Evolutionary conservation across 257 asterid species (phyloP).

Genomic region (Hygrophila difformis): DNA sequence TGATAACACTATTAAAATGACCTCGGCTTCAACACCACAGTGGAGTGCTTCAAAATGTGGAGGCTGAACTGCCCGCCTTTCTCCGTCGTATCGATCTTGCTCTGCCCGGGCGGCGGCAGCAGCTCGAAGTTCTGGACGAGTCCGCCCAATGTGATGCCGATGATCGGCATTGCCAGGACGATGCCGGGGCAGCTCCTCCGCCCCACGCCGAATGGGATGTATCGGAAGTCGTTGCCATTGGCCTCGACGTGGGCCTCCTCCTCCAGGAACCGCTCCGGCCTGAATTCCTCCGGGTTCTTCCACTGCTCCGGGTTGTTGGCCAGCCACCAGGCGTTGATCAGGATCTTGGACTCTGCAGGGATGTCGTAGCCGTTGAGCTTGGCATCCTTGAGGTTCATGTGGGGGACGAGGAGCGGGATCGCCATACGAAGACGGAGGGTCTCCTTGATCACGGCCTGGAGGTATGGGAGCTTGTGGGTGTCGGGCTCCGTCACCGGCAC

Average conservation of each 20-base stretch:
- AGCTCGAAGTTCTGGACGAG: conserved; percentile 70
- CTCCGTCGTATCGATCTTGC: conserved; percentile 45
- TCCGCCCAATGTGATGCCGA: conserved; percentile 58
- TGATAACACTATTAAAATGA: too few relatives aligned
- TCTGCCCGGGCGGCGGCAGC: conserved; percentile 57
- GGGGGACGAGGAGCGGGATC: conserved; percentile 63
- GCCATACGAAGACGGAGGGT: conserved; percentile 62
- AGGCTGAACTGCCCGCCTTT: conserved; percentile 65
- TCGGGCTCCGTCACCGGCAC: conserved; percentile 55
- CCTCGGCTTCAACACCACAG: conserved; percentile 53
- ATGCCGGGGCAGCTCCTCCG: conserved; percentile 80
- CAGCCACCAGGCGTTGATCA: conserved; percentile 68
- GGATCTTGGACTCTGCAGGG: conserved; percentile 63
- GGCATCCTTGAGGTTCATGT: conserved; percentile 68
- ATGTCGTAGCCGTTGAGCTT: conserved; percentile 54
- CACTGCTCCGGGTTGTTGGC: conserved; percentile 54
- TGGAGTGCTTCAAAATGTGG: conserved; percentile 66
- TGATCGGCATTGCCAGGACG: conserved; percentile 56
- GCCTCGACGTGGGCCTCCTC: conserved; percentile 72
- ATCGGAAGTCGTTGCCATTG: conserved; percentile 58
- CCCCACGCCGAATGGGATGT: conserved; percentile 60
- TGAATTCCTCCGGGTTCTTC: conserved; percentile 63
- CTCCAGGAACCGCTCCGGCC: conserved; percentile 61
- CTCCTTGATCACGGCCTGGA: conserved; percentile 68
- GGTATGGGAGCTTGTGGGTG: conserved; percentile 50